A percentile compares a stretch with the other conserved stretches of the same genome.
Conservation (phyloP, 139 green algal species). For the Prasinococcaceae sp. region DNA sequence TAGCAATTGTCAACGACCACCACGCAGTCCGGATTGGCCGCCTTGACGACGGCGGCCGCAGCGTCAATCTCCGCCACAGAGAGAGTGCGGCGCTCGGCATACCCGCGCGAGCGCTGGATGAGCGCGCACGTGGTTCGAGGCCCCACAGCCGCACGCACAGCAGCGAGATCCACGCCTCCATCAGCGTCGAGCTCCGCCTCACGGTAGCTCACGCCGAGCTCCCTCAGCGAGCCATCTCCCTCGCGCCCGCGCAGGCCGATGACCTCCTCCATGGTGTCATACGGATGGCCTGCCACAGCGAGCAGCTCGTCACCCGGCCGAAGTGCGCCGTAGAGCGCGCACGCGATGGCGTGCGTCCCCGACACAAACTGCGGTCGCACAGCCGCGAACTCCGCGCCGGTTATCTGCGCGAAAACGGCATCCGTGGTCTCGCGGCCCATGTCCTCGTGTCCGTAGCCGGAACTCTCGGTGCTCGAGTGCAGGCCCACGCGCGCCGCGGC, state of each 20-base stretch:
- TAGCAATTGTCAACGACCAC: slow-evolving; percentile 98
- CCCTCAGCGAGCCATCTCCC: slow-evolving; percentile 55
- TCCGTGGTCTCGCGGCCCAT: slow-evolving; percentile 69
- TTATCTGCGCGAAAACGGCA: slow-evolving; percentile 62
- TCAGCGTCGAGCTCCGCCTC: slow-evolving; percentile 40
- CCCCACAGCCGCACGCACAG: slow-evolving; percentile 42
- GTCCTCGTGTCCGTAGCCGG: slow-evolving; percentile 85
- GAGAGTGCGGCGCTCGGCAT: slow-evolving; percentile 67
- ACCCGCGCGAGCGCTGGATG: slow-evolving; percentile 91
- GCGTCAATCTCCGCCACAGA: slow-evolving; percentile 56
- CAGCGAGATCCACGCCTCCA: slow-evolving; percentile 52
- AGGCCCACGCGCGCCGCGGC: neutral
- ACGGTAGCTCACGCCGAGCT: slow-evolving; percentile 73
- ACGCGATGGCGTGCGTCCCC: slow-evolving; percentile 83
- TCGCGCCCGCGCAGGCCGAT: slow-evolving; percentile 61
- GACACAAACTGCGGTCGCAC: slow-evolving; percentile 75
- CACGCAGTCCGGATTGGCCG: slow-evolving; percentile 25
- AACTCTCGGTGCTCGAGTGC: slow-evolving; percentile 78
- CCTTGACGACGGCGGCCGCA: slow-evolving; percentile 18
- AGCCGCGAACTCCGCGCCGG: slow-evolving; percentile 72
- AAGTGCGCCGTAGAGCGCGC: slow-evolving; percentile 64
- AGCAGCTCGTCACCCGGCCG: slow-evolving; percentile 81
- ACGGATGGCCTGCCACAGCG: slow-evolving; percentile 60
- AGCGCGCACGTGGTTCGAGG: slow-evolving; percentile 50
- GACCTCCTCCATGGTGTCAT: slow-evolving; percentile 95